A percentile compares a stretch with the other conserved stretches of the same genome.
Evolutionary conservation across 257 asterid genomes (phyloP).

Genomic region (Anisodus acutangulus): DNA sequence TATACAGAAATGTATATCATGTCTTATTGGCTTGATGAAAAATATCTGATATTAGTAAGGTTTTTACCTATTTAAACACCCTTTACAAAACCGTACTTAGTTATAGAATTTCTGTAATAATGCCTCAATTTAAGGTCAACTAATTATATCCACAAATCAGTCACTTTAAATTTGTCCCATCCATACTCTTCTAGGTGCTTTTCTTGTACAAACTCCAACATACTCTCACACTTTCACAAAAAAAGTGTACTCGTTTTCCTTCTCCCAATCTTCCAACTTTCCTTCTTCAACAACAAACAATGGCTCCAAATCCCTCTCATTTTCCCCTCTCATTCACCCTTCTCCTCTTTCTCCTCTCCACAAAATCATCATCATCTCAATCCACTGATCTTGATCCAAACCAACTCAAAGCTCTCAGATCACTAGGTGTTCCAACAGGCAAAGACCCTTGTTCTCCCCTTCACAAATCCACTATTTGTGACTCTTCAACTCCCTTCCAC

Average conservation of each 20-base stretch:
- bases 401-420: constrained; percentile 78
- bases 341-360: constrained; percentile 39
- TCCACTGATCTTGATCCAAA: constrained; percentile 75
- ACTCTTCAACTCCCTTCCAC: constrained; percentile 72
- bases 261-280: not conserved
- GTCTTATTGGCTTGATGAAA: no score
- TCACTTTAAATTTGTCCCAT: not conserved
- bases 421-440: constrained; percentile 67
- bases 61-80: not conserved
- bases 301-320: not conserved
- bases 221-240: not conserved
- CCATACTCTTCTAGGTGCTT: not conserved
- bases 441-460: constrained; percentile 70
- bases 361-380: constrained; percentile 39
- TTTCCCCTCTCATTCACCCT: constrained; percentile 19
- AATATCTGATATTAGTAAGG: no score
- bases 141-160: not conserved
- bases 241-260: not conserved
- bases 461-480: constrained; percentile 65
- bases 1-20: no score
- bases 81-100: not conserved
- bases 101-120: not conserved
- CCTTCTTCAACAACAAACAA: not conserved
- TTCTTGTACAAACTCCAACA: constrained; percentile 6
- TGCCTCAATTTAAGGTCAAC: not conserved